These are phyloP conservation scores for Flaveria bidentis DNA, from an alignment of 129 eudicot species.

Conservation along the genomic window DNA sequence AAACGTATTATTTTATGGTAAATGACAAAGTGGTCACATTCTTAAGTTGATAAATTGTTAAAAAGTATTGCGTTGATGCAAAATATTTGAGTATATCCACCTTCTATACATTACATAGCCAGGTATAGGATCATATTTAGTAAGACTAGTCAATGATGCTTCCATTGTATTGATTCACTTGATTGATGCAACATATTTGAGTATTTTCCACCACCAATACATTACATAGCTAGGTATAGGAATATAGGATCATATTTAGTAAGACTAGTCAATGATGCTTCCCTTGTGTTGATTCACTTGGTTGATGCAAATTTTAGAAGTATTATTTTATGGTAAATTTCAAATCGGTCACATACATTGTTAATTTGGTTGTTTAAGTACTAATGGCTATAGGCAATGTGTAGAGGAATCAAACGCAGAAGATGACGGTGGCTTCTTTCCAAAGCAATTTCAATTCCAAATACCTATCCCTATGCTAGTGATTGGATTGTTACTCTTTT, in stretches of 20 bases:
- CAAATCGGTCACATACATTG: not conserved
- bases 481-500: slow-evolving; percentile 58
- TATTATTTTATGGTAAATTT: slow-evolving; percentile 4
- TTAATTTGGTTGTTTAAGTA: not conserved
- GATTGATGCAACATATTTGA: slow-evolving; percentile 7
- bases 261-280: not conserved
- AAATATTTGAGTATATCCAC: not conserved
- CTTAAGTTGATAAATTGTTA: too few species aligned
- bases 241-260: not conserved
- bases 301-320: slow-evolving; percentile 1
- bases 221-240: not conserved
- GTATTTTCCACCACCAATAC: not conserved
- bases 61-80: not conserved
- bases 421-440: slow-evolving; percentile 58
- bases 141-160: not conserved
- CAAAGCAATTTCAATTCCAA: slow-evolving; percentile 58
- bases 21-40: too few species aligned
- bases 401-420: slow-evolving; percentile 74
- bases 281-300: slow-evolving; percentile 14
- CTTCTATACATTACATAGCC: not conserved
- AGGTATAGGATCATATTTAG: not conserved
- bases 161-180: slow-evolving; percentile 14
- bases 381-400: not conserved
- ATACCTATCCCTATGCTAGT: slow-evolving; percentile 60
- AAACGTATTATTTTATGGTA: too few species aligned